Evolutionary conservation across 345 rosid genomes (phyloP).

Genomic region (Citrus cavaleriei): DNA sequence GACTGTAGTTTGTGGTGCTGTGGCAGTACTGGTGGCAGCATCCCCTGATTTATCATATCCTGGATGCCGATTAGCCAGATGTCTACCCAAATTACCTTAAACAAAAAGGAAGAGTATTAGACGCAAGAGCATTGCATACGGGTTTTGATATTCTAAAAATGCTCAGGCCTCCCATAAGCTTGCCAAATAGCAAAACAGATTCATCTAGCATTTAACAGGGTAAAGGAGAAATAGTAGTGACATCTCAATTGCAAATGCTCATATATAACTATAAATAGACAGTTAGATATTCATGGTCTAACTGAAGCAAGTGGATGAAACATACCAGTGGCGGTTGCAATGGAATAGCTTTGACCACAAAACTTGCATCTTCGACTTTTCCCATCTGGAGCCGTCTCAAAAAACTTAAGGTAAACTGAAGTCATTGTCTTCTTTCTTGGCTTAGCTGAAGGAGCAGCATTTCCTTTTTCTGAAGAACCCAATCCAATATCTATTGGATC

Average conservation of each 20-base stretch:
- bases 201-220: background rate
- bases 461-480: constrained; percentile 71
- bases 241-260: background rate
- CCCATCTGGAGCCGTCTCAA: constrained; percentile 79
- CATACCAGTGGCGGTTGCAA: constrained; percentile 91
- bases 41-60: constrained; percentile 82
- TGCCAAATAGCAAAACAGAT: background rate
- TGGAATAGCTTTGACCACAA: constrained; percentile 91
- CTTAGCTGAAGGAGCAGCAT: constrained; percentile 44
- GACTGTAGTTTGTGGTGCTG: constrained; percentile 41
- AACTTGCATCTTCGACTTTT: constrained; percentile 91
- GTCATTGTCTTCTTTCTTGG: constrained; percentile 94
- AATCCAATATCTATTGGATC: constrained; percentile 64
- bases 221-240: constrained; percentile 2
- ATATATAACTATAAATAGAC: background rate
- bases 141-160: background rate
- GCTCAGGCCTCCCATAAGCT: background rate
- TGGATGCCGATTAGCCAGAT: constrained; percentile 83
- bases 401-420: constrained; percentile 86
- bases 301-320: background rate
- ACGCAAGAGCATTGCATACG: background rate
- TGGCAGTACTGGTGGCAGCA: constrained; percentile 28
- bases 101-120: constrained; percentile 12
- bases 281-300: background rate
- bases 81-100: constrained; percentile 89